Evolutionary conservation across 352 stramenopile species (phyloP).

Genomic region (Phytopythium cucurbitacearum): DNA sequence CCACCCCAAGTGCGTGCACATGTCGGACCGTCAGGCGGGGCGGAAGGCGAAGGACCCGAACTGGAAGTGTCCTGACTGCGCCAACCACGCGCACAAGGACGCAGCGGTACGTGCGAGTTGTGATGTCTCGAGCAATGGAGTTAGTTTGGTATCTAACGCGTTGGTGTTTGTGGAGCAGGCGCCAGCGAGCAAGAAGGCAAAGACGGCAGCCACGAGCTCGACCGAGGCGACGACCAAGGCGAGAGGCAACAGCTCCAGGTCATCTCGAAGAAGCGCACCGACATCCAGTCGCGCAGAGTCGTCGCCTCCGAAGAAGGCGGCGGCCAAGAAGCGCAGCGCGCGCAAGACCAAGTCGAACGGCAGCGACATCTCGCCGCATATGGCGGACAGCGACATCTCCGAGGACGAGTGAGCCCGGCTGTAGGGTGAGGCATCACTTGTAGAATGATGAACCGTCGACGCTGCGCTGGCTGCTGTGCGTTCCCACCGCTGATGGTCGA

Average conservation of each 20-base stretch:
- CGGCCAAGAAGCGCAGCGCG: not conserved
- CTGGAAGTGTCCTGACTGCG: slow-evolving; percentile 4
- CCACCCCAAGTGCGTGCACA: slow-evolving; percentile 79
- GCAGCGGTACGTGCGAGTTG: not conserved
- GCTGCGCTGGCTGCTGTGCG: too few relatives aligned
- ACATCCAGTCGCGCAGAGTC: not conserved
- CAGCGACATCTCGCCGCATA: slow-evolving; percentile 34
- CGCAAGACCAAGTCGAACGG: slow-evolving; percentile 12
- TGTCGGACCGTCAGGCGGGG: slow-evolving; percentile 61
- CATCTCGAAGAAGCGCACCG: not conserved
- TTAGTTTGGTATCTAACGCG: not conserved
- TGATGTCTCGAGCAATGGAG: not conserved
- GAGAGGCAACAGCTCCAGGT: not conserved
- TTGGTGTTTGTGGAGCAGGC: not conserved
- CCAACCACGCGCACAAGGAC: not conserved
- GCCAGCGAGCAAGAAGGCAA: not conserved
- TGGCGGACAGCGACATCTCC: slow-evolving; percentile 31
- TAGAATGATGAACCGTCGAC: too few relatives aligned
- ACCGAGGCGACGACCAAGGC: not conserved
- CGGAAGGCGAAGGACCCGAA: slow-evolving; percentile 43
- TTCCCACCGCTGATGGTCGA: too few relatives aligned
- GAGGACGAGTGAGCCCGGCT: slow-evolving; percentile 19
- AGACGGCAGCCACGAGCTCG: not conserved
- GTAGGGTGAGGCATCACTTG: not conserved
- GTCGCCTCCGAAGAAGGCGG: not conserved